A percentile compares a stretch with the other conserved stretches of the same genome.
Evolutionary conservation across 768 basidiomycete species (phyloP).

Genomic region (Amylocystis lapponica): DNA sequence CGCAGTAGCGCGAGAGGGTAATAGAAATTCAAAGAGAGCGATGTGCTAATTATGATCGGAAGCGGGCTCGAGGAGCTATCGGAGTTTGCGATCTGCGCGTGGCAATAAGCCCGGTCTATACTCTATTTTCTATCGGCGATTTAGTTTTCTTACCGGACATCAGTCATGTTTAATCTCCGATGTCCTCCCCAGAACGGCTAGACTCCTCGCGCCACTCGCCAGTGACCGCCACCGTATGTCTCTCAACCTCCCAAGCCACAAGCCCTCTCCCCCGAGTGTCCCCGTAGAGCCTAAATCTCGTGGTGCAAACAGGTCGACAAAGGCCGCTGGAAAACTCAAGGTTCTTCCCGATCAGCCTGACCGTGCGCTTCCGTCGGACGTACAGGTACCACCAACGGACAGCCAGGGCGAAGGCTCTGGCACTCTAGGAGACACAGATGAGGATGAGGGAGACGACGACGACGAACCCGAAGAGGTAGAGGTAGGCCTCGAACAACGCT

Average conservation of each 20-base stretch:
- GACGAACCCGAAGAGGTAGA: conserved; percentile 60
- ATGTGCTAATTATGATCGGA: no score
- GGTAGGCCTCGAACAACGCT: conserved; percentile 27
- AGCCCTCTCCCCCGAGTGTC: conserved; percentile 1
- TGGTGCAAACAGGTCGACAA: conserved; percentile 75
- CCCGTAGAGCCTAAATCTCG: conserved; percentile 49
- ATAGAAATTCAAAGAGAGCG: no score
- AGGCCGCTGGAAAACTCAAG: conserved; percentile 81
- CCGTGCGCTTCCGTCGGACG: conserved; percentile 23
- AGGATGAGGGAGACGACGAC: conserved; percentile 56
- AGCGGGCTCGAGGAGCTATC: no score
- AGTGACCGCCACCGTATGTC: conserved; percentile 8
- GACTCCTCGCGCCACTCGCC: not conserved
- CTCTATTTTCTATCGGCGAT: no score
- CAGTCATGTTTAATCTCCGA: no score
- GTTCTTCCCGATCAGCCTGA: conserved; percentile 85
- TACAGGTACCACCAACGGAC: conserved; percentile 13
- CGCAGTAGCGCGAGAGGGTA: no score
- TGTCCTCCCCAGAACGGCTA: not conserved
- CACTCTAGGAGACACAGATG: conserved; percentile 29
- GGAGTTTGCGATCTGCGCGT: no score
- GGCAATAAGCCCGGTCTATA: no score
- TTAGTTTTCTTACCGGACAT: no score
- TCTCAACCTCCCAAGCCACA: conserved; percentile 13
- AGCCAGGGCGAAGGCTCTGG: conserved; percentile 21